Evolutionary conservation across 148 eudicot species (phyloP).

Genomic region (Rhododendron williamsianum): DNA sequence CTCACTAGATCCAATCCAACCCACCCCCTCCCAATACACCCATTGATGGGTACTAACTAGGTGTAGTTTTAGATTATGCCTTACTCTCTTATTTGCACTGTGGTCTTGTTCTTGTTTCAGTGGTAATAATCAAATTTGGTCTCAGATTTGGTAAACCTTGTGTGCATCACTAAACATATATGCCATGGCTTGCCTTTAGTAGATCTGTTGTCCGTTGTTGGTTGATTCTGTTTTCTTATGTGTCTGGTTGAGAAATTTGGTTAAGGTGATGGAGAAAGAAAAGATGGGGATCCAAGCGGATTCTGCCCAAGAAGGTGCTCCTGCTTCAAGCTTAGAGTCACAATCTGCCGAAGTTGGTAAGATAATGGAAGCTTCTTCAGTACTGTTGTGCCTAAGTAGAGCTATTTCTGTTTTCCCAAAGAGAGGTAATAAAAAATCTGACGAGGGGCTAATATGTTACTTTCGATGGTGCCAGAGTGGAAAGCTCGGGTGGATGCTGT

Average conservation of each 20-base stretch:
- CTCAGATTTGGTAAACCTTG: not conserved
- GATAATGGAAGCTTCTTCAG: not conserved
- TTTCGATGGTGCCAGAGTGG: conserved; percentile 55
- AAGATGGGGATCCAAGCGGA: conserved; percentile 34
- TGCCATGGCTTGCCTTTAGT: not conserved
- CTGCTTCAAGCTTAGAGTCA: conserved; percentile 24
- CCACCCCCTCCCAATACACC: not conserved
- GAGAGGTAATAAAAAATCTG: not conserved
- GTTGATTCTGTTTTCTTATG: conserved; percentile 26
- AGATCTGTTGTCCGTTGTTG: not conserved
- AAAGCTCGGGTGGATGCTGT: conserved; percentile 82
- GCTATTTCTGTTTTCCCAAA: not conserved
- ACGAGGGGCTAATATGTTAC: not conserved
- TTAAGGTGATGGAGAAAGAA: conserved; percentile 32
- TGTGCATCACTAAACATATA: not conserved
- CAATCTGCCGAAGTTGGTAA: conserved; percentile 44
- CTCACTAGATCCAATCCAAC: not conserved
- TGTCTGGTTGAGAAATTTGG: not conserved
- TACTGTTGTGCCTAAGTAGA: not conserved
- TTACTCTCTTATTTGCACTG: not conserved
- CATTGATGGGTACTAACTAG: not conserved
- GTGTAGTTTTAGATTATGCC: not conserved
- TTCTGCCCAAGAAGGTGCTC: conserved; percentile 29
- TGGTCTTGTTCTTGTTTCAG: not conserved
- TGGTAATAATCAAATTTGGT: not conserved